Base-by-base conservation (phyloP, 2,329 filamentous ascomycete species). In the Pseudocercospora musae region DNA sequence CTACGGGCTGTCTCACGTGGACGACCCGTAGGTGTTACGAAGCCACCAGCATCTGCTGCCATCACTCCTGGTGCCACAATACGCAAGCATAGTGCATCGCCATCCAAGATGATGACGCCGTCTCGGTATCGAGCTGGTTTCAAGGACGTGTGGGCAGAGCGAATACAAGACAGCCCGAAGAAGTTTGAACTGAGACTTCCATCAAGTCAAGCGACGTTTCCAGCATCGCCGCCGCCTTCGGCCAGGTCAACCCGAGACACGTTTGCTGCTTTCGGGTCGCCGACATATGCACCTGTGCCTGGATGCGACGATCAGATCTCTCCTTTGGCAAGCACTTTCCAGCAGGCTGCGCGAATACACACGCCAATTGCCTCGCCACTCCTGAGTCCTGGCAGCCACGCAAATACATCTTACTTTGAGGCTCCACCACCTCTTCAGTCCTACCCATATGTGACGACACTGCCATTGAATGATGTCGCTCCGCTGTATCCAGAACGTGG, bases 101-200 rank as follows among this genome's bases (percentile, higher is more conserved):
- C 73, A 23, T 77, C 81, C 48, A 84, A 81, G 69, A 82, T 85
- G 79, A 84, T 84, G 79, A 82, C 79, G 68, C 79, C 83, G 44
- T 80, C 81, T 21, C 78, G 81, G 60, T 78, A 77, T 66, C 75
- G 75, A 11, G 68, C 75, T 21, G 75, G 75, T 63, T 80, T 77
- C 74, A 78, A 74, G 72, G 80, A 77, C 70, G 78, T 72, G 72
- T 87, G 85, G 84, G 77, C 79, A 42, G 79, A 83, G 66, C 81
- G 82, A 62, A 77, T 85, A 49, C 80, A 77, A 46, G 65, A 69
- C 33, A 68, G 72, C 59, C 67, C 74, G 21, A 74, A 84, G 62
- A 81, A 81, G 63, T 84, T 84, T 70, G 78, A 78, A 63, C 73
- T 85, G 48, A 79, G 81, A 53, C 73, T 78, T 65, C 75, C 80